A percentile compares a stretch with the other conserved stretches of the same genome.
Evolutionary conservation across 2,329 filamentous ascomycete genomes (phyloP).

Genomic region (Alternaria gansuensis): DNA sequence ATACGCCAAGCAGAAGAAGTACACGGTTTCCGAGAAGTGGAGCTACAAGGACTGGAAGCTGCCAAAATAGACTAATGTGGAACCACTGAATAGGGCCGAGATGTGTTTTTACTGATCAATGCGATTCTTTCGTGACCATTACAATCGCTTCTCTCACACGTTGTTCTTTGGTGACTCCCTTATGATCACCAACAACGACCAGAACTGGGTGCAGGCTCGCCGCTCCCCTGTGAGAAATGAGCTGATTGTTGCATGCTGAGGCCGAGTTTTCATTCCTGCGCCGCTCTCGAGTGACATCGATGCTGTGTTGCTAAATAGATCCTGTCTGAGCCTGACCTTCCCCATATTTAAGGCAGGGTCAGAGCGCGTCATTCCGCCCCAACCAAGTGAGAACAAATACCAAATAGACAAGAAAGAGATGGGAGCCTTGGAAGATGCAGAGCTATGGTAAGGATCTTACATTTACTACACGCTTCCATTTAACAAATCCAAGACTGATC

Average conservation of each 20-base stretch:
- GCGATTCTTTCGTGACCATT: neutral
- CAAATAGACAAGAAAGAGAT: too few relatives aligned
- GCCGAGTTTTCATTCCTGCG: neutral
- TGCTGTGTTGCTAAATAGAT: neutral
- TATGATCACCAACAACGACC: neutral
- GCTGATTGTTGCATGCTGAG: neutral
- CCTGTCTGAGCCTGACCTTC: neutral
- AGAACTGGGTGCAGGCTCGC: neutral
- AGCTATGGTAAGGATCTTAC: too few relatives aligned
- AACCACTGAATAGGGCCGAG: neutral
- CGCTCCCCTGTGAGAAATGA: neutral
- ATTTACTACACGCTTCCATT: too few relatives aligned
- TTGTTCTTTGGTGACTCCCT: neutral
- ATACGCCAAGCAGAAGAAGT: conserved; percentile 83
- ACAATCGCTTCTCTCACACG: neutral
- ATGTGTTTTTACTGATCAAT: neutral
- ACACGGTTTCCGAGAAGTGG: conserved; percentile 93
- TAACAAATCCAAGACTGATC: too few relatives aligned
- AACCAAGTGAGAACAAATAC: neutral
- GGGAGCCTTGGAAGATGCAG: too few relatives aligned
- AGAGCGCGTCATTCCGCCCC: neutral
- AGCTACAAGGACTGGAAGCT: conserved; percentile 91
- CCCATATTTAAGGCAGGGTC: neutral
- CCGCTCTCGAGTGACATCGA: neutral
- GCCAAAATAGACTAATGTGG: conserved; percentile 12